These are phyloP conservation scores for Diplocarpon rosae DNA, from an alignment of 2,329 filamentous ascomycete genomes.

Conservation along the genomic window DNA sequence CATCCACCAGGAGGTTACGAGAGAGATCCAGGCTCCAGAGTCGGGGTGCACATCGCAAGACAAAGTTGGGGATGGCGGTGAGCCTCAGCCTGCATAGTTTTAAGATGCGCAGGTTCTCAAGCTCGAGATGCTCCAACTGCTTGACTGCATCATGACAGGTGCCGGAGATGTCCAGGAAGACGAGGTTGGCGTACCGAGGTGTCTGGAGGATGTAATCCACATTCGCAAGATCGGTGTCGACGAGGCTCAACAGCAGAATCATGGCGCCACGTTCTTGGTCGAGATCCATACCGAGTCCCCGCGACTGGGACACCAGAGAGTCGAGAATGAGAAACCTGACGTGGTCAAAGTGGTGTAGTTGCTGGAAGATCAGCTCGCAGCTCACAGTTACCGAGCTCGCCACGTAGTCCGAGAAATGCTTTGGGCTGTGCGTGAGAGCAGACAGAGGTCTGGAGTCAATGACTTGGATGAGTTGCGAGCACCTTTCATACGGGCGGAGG, in stretches of 20 bases:
- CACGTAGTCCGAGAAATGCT: too few species aligned
- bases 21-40: slow-evolving; percentile 49
- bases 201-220: neutral
- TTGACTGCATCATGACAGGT: slow-evolving; percentile 3
- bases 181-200: slow-evolving; percentile 4
- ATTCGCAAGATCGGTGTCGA: neutral
- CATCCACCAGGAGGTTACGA: slow-evolving; percentile 41
- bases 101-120: slow-evolving; percentile 38
- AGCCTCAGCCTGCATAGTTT: slow-evolving; percentile 39
- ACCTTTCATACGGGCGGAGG: too few species aligned
- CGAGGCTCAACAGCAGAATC: neutral
- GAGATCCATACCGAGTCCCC: neutral
- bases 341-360: neutral
- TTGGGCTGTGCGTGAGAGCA: too few species aligned
- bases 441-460: too few species aligned
- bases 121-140: slow-evolving; percentile 24
- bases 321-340: neutral
- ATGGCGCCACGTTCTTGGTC: neutral
- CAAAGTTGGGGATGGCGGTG: slow-evolving; percentile 30
- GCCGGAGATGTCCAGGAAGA: slow-evolving; percentile 17
- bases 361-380: neutral
- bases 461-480: too few species aligned
- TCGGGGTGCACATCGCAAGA: slow-evolving; percentile 29
- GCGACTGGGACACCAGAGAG: neutral
- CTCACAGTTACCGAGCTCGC: too few species aligned